These are phyloP conservation scores for Alternaria arbusti DNA, from an alignment of 2,329 filamentous ascomycete genomes.

Conservation along the genomic window DNA sequence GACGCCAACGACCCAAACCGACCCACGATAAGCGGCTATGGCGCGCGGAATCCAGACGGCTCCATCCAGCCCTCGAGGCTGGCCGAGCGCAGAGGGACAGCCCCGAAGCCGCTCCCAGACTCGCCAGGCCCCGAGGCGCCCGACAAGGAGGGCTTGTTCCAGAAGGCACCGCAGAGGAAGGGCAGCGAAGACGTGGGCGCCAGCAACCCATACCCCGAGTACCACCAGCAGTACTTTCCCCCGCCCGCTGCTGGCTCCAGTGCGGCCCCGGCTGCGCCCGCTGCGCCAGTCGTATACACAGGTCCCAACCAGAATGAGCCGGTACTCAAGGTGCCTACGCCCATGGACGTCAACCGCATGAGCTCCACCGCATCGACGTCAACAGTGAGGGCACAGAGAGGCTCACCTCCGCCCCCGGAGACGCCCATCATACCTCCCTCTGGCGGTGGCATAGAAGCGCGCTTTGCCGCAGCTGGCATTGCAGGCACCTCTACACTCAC, in stretches of 20 bases:
- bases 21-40: slow-evolving; percentile 56
- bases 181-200: slow-evolving; percentile 23
- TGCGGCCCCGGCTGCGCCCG: neutral
- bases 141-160: slow-evolving; percentile 82
- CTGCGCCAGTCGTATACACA: slow-evolving; percentile 9
- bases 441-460: slow-evolving; percentile 83
- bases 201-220: slow-evolving; percentile 57
- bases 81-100: slow-evolving; percentile 82
- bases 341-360: slow-evolving; percentile 64
- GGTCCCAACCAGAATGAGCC: slow-evolving; percentile 34
- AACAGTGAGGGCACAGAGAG: slow-evolving; percentile 88
- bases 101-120: slow-evolving; percentile 81
- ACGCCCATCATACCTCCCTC: slow-evolving; percentile 82
- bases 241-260: slow-evolving; percentile 35
- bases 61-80: slow-evolving; percentile 64
- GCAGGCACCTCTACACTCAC: slow-evolving; percentile 83
- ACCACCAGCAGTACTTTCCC: slow-evolving; percentile 69
- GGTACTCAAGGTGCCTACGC: slow-evolving; percentile 59
- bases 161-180: slow-evolving; percentile 60
- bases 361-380: slow-evolving; percentile 90
- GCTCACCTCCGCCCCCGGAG: slow-evolving; percentile 93
- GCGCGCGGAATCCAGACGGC: slow-evolving; percentile 39
- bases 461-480: slow-evolving; percentile 90
- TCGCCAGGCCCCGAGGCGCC: slow-evolving; percentile 78
- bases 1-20: slow-evolving; percentile 57